Evolutionary conservation across 2,329 filamentous ascomycete genomes (phyloP), one percentile per base, ranked within the genome.

Genomic region (Fusarium udum): DNA sequence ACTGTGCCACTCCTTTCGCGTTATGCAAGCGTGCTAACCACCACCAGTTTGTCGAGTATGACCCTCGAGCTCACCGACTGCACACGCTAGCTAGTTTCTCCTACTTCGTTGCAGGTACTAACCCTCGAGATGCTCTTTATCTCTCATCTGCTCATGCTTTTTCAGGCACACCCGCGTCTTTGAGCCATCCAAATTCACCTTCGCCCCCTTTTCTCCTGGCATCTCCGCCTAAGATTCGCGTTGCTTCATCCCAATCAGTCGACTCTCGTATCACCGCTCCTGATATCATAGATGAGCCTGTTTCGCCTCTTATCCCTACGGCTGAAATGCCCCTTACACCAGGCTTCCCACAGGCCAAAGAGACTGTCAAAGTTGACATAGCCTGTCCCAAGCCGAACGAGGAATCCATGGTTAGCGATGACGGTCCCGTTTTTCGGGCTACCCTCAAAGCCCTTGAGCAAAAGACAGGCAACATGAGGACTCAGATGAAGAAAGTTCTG

Each of bases 391-490:
- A 94, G 55, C 95, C 95, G 6, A 92, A 91, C 39, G 95, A 97
- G 69, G 95, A 97, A 83, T 91, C 94, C 82, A 91, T 92, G 69
- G 89, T 92, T 28, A 92, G 93, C 28, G 96, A 98, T 76, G 96
- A 99, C 83, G 96, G 96, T 0, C 96, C 97, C 0, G 87, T 99
- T 3, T 99, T 99, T 84, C 91, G 97, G 71, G 97, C 96, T 24
- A 98, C 96, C 0, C 97, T 99, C 87, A 98, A 98, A 81, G 93
- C 95, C 0, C 85, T 98, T 34, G 96, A 99, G 82, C 95, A 97
- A 79, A 98, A 97, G 85, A 99, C 95, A 0, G 94, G 95, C 48
- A 97, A 93, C 76, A 96, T 99, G 93, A 92, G 95, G 66, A 87
- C 90, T 28, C 93, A 95, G 75, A 98, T 98, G 91, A 99, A 99